phyloP scores from a whole-genome alignment of 176 grass and related monocot genomes.

The Bothriochloa decipiens region DNA sequence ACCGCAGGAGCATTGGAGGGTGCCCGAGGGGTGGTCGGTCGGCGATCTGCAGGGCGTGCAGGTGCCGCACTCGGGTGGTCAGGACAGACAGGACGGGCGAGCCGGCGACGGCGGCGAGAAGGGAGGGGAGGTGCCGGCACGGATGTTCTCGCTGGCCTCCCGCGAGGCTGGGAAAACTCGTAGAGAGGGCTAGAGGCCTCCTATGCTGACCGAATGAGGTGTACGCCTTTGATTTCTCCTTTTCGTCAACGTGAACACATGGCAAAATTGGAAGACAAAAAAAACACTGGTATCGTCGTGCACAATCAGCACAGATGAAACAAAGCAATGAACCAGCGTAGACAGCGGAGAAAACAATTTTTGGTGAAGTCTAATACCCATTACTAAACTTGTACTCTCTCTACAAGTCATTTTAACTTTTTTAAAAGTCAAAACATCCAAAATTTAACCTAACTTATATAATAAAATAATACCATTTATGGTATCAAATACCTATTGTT shows the following conservation, averaged over 20 bases:
- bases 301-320: too few relatives aligned
- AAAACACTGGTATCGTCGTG: too few relatives aligned
- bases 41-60: not conserved
- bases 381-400: too few relatives aligned
- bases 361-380: too few relatives aligned
- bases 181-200: not conserved
- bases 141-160: constrained; percentile 27
- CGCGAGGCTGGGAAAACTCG: constrained; percentile 3
- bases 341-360: too few relatives aligned
- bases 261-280: not conserved
- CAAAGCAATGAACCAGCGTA: too few relatives aligned
- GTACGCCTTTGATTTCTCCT: constrained; percentile 27
- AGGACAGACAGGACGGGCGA: not conserved
- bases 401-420: too few relatives aligned
- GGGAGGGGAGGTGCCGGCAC: not conserved
- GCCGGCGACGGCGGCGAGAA: not conserved
- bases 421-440: too few relatives aligned
- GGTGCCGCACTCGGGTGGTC: not conserved
- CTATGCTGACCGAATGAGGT: not conserved
- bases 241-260: not conserved
- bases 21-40: not conserved
- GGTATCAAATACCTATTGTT: too few relatives aligned
- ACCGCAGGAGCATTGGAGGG: constrained; percentile 46
- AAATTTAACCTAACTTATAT: too few relatives aligned
- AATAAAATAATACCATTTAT: too few relatives aligned